These are phyloP conservation scores for Isabelozyma heimii DNA, from an alignment of 805 yeast species.

Conservation along the genomic window DNA sequence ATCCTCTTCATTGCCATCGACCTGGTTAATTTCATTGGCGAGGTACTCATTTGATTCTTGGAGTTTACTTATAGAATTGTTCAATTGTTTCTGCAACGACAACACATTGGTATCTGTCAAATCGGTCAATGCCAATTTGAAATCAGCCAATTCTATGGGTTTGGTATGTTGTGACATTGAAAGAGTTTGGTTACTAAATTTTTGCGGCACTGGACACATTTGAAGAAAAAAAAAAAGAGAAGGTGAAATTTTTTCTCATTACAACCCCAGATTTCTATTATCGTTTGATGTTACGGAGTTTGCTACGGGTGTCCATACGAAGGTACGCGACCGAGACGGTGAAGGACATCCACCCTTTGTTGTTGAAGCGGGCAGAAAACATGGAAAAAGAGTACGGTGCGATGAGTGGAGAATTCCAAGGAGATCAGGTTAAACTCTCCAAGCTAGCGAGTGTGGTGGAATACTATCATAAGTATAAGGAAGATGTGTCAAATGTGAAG, in stretches of 20 bases:
- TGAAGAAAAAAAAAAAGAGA: no score
- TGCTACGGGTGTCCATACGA: neutral
- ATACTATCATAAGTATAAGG: slow-evolving; percentile 24
- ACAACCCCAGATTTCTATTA: neutral
- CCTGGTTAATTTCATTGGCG: slow-evolving; percentile 32
- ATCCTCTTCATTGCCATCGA: slow-evolving; percentile 40
- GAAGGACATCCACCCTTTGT: slow-evolving; percentile 33
- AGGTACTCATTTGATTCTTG: slow-evolving; percentile 52
- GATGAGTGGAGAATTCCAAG: slow-evolving; percentile 16
- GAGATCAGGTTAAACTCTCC: slow-evolving; percentile 28
- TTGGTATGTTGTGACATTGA: neutral
- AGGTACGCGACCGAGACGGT: neutral
- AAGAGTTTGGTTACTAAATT: no score
- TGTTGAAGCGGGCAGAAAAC: slow-evolving; percentile 32
- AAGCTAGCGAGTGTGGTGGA: slow-evolving; percentile 29
- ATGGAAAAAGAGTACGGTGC: slow-evolving; percentile 25
- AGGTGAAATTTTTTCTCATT: no score
- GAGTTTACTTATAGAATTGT: slow-evolving; percentile 46
- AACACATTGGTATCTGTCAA: slow-evolving; percentile 39
- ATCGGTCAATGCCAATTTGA: slow-evolving; percentile 50
- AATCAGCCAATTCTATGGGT: slow-evolving; percentile 30
- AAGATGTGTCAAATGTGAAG: slow-evolving; percentile 20
- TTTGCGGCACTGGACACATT: no score
- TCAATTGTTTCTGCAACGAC: slow-evolving; percentile 14
- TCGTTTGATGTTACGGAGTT: neutral